Percentiles rank a stretch among this genome's conserved stretches.
phyloP scores from a whole-genome alignment of 139 green algal species.

The Picochlorum sp. region DNA sequence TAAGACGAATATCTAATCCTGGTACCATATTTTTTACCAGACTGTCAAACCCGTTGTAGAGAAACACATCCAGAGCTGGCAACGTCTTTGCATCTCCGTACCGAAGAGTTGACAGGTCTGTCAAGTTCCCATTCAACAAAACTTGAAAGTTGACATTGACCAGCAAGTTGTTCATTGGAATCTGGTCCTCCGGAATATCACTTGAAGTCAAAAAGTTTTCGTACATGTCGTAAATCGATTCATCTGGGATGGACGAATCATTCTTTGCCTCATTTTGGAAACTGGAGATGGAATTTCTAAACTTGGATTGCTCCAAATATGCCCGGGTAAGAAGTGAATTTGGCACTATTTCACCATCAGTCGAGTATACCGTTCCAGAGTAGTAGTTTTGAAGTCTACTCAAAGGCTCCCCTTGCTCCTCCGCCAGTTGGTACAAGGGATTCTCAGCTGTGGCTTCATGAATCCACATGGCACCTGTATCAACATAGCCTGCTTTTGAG shows the following conservation, averaged over 20 bases:
- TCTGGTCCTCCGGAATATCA: neutral
- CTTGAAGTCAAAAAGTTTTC: neutral
- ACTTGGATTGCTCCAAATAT: neutral
- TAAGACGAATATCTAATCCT: slow-evolving; percentile 37
- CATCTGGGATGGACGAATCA: neutral
- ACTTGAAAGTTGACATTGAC: slow-evolving; percentile 23
- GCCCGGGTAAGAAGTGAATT: neutral
- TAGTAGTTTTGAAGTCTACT: neutral
- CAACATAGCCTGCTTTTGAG: slow-evolving; percentile 33
- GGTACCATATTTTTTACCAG: slow-evolving; percentile 9
- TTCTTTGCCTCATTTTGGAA: neutral
- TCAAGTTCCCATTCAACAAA: slow-evolving; percentile 24
- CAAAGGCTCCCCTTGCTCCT: neutral
- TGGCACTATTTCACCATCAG: slow-evolving; percentile 4
- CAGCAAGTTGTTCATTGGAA: neutral
- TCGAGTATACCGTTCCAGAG: neutral
- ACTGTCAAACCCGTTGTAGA: slow-evolving; percentile 23
- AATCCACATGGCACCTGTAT: slow-evolving; percentile 32
- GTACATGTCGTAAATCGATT: slow-evolving; percentile 3
- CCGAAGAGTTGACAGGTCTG: slow-evolving; percentile 9
- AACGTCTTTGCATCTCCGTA: slow-evolving; percentile 24
- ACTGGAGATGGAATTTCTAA: neutral
- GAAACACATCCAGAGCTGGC: slow-evolving; percentile 30
- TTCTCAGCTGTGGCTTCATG: slow-evolving; percentile 22
- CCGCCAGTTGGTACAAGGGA: slow-evolving; percentile 14